A percentile compares a stretch with the other conserved stretches of the same genome.
Conservation (phyloP, 139 green algal genomes). For the Chlorella ohadii region DNA sequence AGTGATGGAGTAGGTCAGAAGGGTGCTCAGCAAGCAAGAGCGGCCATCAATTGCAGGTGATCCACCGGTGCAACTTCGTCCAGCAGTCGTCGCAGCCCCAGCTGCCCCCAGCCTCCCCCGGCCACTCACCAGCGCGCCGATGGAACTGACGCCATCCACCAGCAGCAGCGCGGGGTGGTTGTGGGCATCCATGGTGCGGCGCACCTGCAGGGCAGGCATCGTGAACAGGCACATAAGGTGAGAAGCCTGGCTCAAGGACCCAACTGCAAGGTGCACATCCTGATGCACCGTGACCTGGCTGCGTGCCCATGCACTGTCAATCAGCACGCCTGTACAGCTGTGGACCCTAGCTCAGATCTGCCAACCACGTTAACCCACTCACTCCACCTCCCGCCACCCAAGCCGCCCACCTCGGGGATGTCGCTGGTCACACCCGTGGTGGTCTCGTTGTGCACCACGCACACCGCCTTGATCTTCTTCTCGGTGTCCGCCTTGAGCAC, state of each 20-base stretch:
- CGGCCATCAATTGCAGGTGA: too few species aligned
- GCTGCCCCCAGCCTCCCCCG: too few species aligned
- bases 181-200: slow-evolving; percentile 76
- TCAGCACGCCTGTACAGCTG: not conserved
- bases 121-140: slow-evolving; percentile 66
- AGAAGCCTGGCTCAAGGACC: too few species aligned
- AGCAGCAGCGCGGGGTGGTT: slow-evolving; percentile 91
- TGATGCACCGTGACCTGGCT: too few species aligned
- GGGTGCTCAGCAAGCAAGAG: too few species aligned
- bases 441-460: slow-evolving; percentile 98
- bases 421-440: slow-evolving; percentile 93
- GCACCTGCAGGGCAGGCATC: slow-evolving; percentile 33
- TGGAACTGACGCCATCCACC: slow-evolving; percentile 94
- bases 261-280: too few species aligned
- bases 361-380: too few species aligned
- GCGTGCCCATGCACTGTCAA: not conserved
- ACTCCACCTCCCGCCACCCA: not conserved
- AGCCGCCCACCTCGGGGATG: slow-evolving; percentile 62
- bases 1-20: too few species aligned
- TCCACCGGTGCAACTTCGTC: too few species aligned
- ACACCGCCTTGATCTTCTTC: slow-evolving; percentile 95
- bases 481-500: slow-evolving; percentile 79
- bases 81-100: too few species aligned
- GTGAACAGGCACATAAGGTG: too few species aligned
- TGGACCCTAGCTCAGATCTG: too few species aligned